phyloP scores from a whole-genome alignment of 768 basidiomycete genomes.

The Lactarius tabidus region DNA sequence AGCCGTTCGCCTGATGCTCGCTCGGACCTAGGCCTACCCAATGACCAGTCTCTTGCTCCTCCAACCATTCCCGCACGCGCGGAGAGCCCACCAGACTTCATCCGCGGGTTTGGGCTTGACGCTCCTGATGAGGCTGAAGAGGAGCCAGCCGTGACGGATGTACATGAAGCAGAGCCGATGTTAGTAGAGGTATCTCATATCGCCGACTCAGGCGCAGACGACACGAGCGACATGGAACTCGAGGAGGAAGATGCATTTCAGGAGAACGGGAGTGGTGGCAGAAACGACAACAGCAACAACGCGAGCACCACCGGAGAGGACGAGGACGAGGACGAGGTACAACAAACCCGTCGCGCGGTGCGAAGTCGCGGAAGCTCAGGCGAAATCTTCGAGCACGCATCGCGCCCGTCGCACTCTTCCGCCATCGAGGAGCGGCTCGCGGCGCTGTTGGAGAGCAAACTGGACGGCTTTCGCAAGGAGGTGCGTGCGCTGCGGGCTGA shows the following conservation, averaged over 20 bases:
- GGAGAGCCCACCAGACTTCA: slow-evolving; percentile 65
- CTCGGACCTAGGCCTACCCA: slow-evolving; percentile 54
- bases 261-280: slow-evolving; percentile 34
- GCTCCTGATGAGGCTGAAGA: slow-evolving; percentile 71
- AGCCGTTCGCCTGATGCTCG: slow-evolving; percentile 34
- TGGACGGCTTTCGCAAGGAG: slow-evolving; percentile 47
- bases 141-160: slow-evolving; percentile 32
- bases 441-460: slow-evolving; percentile 65
- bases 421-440: slow-evolving; percentile 65
- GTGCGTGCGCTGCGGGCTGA: slow-evolving; percentile 38
- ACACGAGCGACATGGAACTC: slow-evolving; percentile 26
- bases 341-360: slow-evolving; percentile 64
- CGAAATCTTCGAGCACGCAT: slow-evolving; percentile 67
- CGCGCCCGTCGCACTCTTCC: slow-evolving; percentile 63
- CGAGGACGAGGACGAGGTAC: slow-evolving; percentile 63
- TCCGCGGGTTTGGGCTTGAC: slow-evolving; percentile 76
- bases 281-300: slow-evolving; percentile 26
- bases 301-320: slow-evolving; percentile 12
- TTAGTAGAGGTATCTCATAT: slow-evolving; percentile 20
- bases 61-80: slow-evolving; percentile 40
- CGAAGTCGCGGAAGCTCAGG: slow-evolving; percentile 72
- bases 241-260: slow-evolving; percentile 46
- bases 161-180: slow-evolving; percentile 21
- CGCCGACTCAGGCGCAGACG: slow-evolving; percentile 15
- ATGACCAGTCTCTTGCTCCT: slow-evolving; percentile 44